Conservation (phyloP, 805 yeast genomes). For the Pichia ethanolica region DNA sequence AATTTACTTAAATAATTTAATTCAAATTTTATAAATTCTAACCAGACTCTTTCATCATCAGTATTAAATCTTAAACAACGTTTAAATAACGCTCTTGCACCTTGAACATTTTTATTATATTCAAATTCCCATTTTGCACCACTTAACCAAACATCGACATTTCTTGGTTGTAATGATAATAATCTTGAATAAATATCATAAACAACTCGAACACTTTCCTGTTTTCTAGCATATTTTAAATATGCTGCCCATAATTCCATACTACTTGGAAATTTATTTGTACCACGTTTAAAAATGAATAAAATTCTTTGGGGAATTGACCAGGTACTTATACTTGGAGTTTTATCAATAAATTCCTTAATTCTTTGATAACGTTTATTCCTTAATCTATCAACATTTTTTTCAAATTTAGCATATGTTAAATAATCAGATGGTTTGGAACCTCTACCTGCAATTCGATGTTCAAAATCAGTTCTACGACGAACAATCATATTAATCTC, state of each 20-base stretch:
- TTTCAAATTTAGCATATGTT: conserved; percentile 74
- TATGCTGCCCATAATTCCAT: conserved; percentile 72
- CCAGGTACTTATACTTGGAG: conserved; percentile 74
- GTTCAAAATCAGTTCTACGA: conserved; percentile 93
- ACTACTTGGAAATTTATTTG: conserved; percentile 71
- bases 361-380: conserved; percentile 62
- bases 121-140: conserved; percentile 95
- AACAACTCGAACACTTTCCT: conserved; percentile 63
- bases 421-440: conserved; percentile 70
- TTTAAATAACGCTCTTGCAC: conserved; percentile 82
- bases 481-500: conserved; percentile 85
- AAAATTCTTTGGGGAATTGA: conserved; percentile 75
- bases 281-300: conserved; percentile 78
- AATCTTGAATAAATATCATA: conserved; percentile 72
- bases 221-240: conserved; percentile 56
- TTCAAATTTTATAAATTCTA: conserved; percentile 82
- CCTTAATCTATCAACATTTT: conserved; percentile 69
- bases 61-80: conserved; percentile 78
- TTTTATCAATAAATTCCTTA: conserved; percentile 46
- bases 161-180: conserved; percentile 83
- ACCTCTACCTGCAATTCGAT: conserved; percentile 78
- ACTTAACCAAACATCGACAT: conserved; percentile 84
- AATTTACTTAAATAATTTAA: conserved; percentile 77
- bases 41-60: conserved; percentile 67
- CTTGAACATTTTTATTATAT: conserved; percentile 76